Evolutionary conservation across 2,329 filamentous ascomycete genomes (phyloP).

Genomic region (Dothistroma septosporum): DNA sequence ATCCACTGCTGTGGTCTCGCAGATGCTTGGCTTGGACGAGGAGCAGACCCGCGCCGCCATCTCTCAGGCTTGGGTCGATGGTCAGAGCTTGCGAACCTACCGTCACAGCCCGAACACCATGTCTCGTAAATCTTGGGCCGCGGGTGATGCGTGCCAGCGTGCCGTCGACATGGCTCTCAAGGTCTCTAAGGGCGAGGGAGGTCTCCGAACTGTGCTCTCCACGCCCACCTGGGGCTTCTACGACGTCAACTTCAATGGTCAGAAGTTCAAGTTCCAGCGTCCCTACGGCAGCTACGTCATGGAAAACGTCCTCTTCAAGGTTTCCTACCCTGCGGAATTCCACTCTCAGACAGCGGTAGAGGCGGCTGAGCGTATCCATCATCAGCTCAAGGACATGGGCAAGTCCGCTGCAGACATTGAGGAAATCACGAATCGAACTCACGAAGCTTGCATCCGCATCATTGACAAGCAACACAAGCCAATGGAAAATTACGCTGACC

Average conservation of each 20-base stretch:
- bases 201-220: constrained; percentile 86
- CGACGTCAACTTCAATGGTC: constrained; percentile 94
- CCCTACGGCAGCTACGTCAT: constrained; percentile 98
- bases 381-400: constrained; percentile 74
- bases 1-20: constrained; percentile 86
- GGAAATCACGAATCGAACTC: constrained; percentile 86
- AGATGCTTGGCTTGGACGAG: constrained; percentile 87
- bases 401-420: constrained; percentile 95
- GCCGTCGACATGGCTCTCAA: constrained; percentile 97
- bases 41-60: constrained; percentile 91
- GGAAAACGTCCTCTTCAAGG: constrained; percentile 99
- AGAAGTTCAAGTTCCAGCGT: constrained; percentile 93
- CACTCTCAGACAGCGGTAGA: constrained; percentile 98
- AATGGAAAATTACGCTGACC: constrained; percentile 99
- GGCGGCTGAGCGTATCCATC: constrained; percentile 82
- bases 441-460: constrained; percentile 97
- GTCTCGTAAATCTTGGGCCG: constrained; percentile 98
- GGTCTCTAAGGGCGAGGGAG: constrained; percentile 90
- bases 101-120: constrained; percentile 98
- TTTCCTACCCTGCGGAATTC: constrained; percentile 97
- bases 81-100: constrained; percentile 93
- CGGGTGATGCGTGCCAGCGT: constrained; percentile 95
- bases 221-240: constrained; percentile 98
- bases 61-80: constrained; percentile 96
- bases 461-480: constrained; percentile 99